Percentiles rank a stretch among this genome's conserved stretches.
These are phyloP conservation scores for Alliaria petiolata DNA, from an alignment of 345 rosid genomes.

Conservation along the genomic window DNA sequence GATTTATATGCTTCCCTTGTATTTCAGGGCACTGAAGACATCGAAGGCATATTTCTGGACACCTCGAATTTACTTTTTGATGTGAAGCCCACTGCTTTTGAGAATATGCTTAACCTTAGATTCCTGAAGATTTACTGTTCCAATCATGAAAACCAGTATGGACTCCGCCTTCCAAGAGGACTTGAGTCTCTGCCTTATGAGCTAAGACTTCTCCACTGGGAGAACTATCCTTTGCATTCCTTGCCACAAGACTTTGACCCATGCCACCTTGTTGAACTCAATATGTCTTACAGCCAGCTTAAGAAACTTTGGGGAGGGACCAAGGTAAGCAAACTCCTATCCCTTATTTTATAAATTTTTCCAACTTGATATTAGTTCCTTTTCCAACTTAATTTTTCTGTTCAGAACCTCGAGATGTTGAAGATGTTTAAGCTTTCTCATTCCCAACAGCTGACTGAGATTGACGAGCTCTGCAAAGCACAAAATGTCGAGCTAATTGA, in stretches of 20 bases:
- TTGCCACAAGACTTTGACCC: slow-evolving; percentile 6
- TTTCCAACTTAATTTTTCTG: not conserved
- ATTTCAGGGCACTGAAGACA: slow-evolving; percentile 22
- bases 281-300: slow-evolving; percentile 6
- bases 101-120: slow-evolving; percentile 18
- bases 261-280: slow-evolving; percentile 21
- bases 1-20: not conserved
- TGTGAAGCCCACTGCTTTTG: not conserved
- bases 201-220: slow-evolving; percentile 30
- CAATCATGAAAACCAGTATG: not conserved
- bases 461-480: not conserved
- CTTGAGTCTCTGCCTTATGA: slow-evolving; percentile 12
- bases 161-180: not conserved
- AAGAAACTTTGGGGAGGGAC: slow-evolving; percentile 21
- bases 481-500: not conserved
- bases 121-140: slow-evolving; percentile 6
- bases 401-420: not conserved
- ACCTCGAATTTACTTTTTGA: not conserved
- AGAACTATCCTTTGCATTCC: slow-evolving; percentile 5
- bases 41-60: slow-evolving; percentile 21
- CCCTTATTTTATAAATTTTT: not conserved
- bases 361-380: not conserved
- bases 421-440: slow-evolving; percentile 9
- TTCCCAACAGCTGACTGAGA: not conserved
- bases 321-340: not conserved